A percentile compares a stretch with the other conserved stretches of the same genome.
Conservation (phyloP, 352 stramenopile genomes). For the Achlya hypogyna region DNA sequence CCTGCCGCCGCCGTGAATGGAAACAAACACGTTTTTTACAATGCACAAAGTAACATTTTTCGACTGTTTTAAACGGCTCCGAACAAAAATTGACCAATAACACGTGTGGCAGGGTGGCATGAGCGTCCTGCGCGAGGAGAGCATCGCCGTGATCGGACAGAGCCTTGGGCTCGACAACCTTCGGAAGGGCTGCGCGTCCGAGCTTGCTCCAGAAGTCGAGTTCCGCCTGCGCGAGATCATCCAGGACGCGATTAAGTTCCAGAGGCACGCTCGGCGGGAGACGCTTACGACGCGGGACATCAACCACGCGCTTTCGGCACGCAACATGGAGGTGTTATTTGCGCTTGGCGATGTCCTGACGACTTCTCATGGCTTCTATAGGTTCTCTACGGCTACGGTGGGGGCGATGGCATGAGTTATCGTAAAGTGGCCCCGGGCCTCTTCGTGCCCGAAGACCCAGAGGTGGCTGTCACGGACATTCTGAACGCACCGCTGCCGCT, state of each 20-base stretch:
- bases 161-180: constrained; percentile 66
- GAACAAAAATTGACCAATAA: background rate
- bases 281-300: constrained; percentile 54
- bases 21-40: constrained; percentile 1
- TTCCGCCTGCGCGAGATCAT: constrained; percentile 72
- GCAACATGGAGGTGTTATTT: constrained; percentile 49
- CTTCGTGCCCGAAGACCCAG: constrained; percentile 66
- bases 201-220: constrained; percentile 70
- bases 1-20: background rate
- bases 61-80: no score
- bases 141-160: constrained; percentile 60
- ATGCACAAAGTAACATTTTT: no score
- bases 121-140: constrained; percentile 64
- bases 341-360: background rate
- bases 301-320: constrained; percentile 65
- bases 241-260: constrained; percentile 81
- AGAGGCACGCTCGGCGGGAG: constrained; percentile 50
- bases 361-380: constrained; percentile 21
- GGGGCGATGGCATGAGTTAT: constrained; percentile 40
- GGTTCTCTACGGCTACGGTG: constrained; percentile 67
- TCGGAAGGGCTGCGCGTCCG: constrained; percentile 45
- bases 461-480: constrained; percentile 57
- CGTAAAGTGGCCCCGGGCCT: constrained; percentile 30
- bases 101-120: constrained; percentile 32
- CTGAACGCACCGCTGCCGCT: constrained; percentile 65